Base-by-base conservation (phyloP, 768 basidiomycete species). In the Termitomyces sp. region DNA sequence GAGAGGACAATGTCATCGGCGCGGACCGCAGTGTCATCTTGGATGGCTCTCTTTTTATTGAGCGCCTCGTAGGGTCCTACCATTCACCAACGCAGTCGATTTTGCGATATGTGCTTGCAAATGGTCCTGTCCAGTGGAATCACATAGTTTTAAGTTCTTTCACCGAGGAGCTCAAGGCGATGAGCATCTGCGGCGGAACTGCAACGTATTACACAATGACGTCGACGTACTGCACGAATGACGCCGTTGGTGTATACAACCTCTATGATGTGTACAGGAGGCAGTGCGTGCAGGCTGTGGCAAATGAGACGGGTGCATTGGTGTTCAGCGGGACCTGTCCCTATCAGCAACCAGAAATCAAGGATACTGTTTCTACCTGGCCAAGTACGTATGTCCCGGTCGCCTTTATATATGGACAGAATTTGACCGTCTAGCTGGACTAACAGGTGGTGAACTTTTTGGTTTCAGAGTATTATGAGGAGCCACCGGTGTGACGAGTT, bases 311-410 rank as follows among this genome's bases (percentile, higher is more conserved):
- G 50, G 45, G 49, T 2, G 60, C 49, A 24, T 12, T 47, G 12
- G 54, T 47, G 52, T 61, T 61, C 33, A 49, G 36, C 47, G 57
- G 60, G n/a, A 58, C 60, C 4, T 61, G 60, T n/a, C 57, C 60
- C 5, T 24, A 18, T 9, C n/a, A 9, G n/a, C 39, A 41, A 41
- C 8, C 9, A 18, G 3, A 20, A 9, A 10, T 4, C n/a, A 20
- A n/a, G n/a, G n/a, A n/a, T n/a, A n/a, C n/a, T n/a, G n/a, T n/a
- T n/a, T n/a, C n/a, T n/a, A n/a, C n/a, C n/a, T n/a, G n/a, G n/a
- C n/a, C n/a, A n/a, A n/a, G n/a, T n/a, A n/a, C n/a, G n/a, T n/a
- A n/a, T n/a, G n/a, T n/a, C n/a, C n/a, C n/a, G n/a, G n/a, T n/a
- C n/a, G n/a, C n/a, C n/a, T n/a, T n/a, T n/a, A n/a, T n/a, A n/a